Evolutionary conservation across 2,329 filamentous ascomycete species (phyloP).

Genomic region (Daldinia sp.): DNA sequence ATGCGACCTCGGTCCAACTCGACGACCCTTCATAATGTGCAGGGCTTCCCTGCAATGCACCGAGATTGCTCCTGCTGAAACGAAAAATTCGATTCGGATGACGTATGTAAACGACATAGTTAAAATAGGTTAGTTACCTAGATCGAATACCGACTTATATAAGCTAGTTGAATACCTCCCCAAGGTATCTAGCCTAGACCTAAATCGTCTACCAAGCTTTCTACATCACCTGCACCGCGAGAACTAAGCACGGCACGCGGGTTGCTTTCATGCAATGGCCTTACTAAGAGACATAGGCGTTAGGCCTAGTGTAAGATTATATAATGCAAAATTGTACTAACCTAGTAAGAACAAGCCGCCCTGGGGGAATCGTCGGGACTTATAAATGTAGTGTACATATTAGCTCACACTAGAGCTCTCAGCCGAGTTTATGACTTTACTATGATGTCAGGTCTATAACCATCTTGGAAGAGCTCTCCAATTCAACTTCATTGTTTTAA

Average conservation of each 20-base stretch:
- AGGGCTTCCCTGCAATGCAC: constrained; percentile 22
- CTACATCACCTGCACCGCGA: not conserved
- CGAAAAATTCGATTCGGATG: constrained; percentile 14
- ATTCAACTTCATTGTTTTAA: constrained; percentile 2
- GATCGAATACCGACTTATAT: not conserved
- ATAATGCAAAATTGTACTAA: not conserved
- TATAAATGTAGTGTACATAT: not conserved
- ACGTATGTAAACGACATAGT: constrained; percentile 13
- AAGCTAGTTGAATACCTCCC: not conserved
- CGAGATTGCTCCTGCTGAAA: constrained; percentile 30
- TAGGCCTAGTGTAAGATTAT: not conserved
- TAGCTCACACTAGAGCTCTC: not conserved
- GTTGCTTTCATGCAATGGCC: not conserved
- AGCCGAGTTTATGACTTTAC: constrained; percentile 15
- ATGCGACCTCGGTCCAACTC: constrained; percentile 20
- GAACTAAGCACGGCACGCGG: not conserved
- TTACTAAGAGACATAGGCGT: not conserved
- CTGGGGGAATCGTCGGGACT: not conserved
- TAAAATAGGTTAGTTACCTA: not conserved
- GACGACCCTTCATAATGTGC: constrained; percentile 5
- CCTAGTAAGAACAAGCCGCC: not conserved
- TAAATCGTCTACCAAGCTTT: not conserved
- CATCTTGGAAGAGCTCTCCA: constrained; percentile 13
- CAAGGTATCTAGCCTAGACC: not conserved
- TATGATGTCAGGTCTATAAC: constrained; percentile 31